Percentiles rank a stretch among this genome's conserved stretches.
Conservation (phyloP, 2,329 filamentous ascomycete genomes). For the Nakataea oryzae region DNA sequence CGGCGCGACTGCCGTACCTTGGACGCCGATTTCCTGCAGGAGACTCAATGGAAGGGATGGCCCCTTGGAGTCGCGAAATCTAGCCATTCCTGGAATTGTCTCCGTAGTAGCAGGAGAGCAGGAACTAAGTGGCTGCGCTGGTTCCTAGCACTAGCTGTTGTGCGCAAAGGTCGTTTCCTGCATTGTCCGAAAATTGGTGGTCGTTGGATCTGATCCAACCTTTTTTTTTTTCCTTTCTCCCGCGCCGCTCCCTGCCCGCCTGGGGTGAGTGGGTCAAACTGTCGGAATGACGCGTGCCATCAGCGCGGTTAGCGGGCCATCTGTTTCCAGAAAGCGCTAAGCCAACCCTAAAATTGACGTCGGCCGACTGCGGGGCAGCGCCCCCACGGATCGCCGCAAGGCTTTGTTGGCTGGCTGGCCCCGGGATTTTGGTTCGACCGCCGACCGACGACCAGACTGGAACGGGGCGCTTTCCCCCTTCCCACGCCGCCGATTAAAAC, state of each 20-base stretch:
- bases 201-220: neutral
- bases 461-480: neutral
- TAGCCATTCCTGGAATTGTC: conserved; percentile 9
- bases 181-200: neutral
- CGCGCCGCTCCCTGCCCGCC: neutral
- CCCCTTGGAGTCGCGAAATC: conserved; percentile 14
- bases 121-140: neutral
- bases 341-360: conserved; percentile 9
- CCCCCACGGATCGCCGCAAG: neutral
- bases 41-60: conserved; percentile 31
- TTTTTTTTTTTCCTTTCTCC: neutral
- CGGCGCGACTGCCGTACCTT: conserved; percentile 4
- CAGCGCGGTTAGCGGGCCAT: neutral
- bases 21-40: conserved; percentile 29
- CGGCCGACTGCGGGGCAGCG: conserved; percentile 7
- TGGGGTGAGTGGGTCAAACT: neutral
- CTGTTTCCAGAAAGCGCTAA: neutral
- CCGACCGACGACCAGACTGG: neutral
- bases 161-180: neutral
- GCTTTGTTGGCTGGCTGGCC: neutral
- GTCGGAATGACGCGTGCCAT: neutral
- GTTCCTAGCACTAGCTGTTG: neutral
- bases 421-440: neutral
- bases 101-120: neutral
- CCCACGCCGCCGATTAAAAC: no score